Base-by-base conservation (phyloP, 192 early-diverging fungal species). In the Umbelopsis ramanniana region DNA sequence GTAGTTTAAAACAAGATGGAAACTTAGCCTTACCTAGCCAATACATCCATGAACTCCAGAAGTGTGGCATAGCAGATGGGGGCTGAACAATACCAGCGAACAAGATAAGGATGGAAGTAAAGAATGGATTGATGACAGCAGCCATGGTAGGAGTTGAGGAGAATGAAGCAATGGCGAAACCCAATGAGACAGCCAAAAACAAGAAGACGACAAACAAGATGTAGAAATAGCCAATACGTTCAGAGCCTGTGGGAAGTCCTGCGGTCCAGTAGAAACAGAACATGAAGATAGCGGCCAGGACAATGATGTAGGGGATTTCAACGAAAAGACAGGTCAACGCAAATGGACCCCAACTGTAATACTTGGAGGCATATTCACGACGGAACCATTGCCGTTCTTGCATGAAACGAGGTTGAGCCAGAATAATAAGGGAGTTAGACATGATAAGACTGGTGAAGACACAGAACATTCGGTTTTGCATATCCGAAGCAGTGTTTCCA, bases 31-130 rank as follows among this genome's bases (percentile, higher is more conserved):
- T 37, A 60, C 29, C 24, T 23, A 89, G 70, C 83, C 83, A 85
- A 79, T 91, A 91, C 84, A 91, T 84, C 82, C 86, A 89, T 1
- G 74, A 52, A 54, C 83, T 80, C 88, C 90, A 91, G 78, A 91
- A 89, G 40, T 70, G 54, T 38, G 87, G 83, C 80, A 91, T 84
- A n/a, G 76, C 68, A 46, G 70, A 33, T 46, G 87, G 84, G 15
- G 89, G 83, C 35, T 85, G 84, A 24, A 87, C 81, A 72, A 91
- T 84, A 81, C 89, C 89, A 67, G 81, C 82, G 78, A 89, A 89
- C 69, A 91, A 76, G 38, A 78, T 81, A 55, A 89, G 79, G 55
- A 89, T 81, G 40, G 87, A 76, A 17, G 83, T 83, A 46, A 87
- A 84, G 80, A 91, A 84, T 10, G 89, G 89, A 60, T 89, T 88